Conservation (phyloP, 805 yeast species). For the Candida sphagnicola region DNA sequence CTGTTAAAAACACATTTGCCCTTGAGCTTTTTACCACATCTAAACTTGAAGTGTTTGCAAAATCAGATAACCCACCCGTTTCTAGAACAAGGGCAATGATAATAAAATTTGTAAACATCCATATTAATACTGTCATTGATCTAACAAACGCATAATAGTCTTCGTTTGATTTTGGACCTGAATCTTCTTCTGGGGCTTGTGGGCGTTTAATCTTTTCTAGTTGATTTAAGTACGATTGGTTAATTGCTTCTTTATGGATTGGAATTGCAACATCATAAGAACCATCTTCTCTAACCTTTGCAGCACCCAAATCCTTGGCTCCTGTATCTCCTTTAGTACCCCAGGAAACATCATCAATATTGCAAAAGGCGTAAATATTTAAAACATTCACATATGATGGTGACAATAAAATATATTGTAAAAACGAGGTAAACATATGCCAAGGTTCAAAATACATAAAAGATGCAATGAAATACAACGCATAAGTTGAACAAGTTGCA, state of each 20-base stretch:
- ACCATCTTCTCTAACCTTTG: conserved; percentile 51
- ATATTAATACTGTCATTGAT: conserved; percentile 43
- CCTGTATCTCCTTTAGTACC: conserved; percentile 71
- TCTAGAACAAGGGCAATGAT: conserved; percentile 39
- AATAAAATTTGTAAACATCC: conserved; percentile 43
- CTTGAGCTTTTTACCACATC: conserved; percentile 29
- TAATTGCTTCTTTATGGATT: conserved; percentile 47
- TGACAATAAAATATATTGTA: conserved; percentile 47
- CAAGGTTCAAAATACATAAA: conserved; percentile 61
- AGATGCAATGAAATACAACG: conserved; percentile 56
- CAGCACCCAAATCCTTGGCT: conserved; percentile 52
- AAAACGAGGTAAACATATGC: conserved; percentile 58
- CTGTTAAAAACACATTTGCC: conserved; percentile 43
- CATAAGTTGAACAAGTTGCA: conserved; percentile 58
- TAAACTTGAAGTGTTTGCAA: conserved; percentile 21
- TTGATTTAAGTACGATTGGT: conserved; percentile 48
- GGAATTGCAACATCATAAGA: conserved; percentile 53
- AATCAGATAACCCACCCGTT: conserved; percentile 43
- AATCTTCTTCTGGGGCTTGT: conserved; percentile 23
- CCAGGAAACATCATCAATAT: conserved; percentile 71
- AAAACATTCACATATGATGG: conserved; percentile 54
- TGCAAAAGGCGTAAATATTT: conserved; percentile 66
- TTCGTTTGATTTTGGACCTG: conserved; percentile 29
- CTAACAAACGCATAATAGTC: conserved; percentile 45
- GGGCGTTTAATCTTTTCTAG: conserved; percentile 50